phyloP scores from a whole-genome alignment of 2,329 filamentous ascomycete genomes.

The Epichloe typhina region DNA sequence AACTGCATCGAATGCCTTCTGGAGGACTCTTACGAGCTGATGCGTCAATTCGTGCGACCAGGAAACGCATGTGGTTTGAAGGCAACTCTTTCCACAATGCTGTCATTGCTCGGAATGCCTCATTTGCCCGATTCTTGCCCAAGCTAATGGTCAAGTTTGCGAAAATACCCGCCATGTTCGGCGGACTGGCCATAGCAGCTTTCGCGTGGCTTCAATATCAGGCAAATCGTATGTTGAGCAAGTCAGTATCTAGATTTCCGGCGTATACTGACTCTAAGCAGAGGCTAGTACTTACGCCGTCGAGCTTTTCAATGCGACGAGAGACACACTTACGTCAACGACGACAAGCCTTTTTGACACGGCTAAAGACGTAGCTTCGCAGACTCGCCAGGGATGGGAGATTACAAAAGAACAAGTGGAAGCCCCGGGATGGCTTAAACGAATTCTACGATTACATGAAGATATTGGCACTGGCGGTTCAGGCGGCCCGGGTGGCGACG shows the following conservation, averaged over 20 bases:
- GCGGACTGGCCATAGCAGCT: conserved; percentile 73
- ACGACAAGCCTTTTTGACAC: conserved; percentile 55
- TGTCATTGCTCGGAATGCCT: conserved; percentile 49
- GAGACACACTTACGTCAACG: conserved; percentile 54
- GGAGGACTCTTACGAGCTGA: conserved; percentile 58
- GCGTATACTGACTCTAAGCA: conserved; percentile 16
- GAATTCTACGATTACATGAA: conserved; percentile 51
- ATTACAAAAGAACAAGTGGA: conserved; percentile 65
- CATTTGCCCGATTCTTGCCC: conserved; percentile 57
- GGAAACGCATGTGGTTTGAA: conserved; percentile 60
- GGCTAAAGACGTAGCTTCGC: conserved; percentile 61
- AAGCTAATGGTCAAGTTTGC: conserved; percentile 84
- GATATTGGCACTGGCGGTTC: conserved; percentile 39
- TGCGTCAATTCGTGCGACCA: conserved; percentile 45
- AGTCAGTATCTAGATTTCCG: background rate
- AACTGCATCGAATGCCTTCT: conserved; percentile 53
- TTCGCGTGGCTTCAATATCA: conserved; percentile 94
- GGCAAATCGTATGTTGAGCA: conserved; percentile 59
- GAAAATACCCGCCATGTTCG: conserved; percentile 80
- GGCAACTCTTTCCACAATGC: conserved; percentile 78
- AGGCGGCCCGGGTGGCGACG: conserved; percentile 32
- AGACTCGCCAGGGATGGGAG: conserved; percentile 70
- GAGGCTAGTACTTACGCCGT: conserved; percentile 35
- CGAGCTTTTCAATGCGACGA: conserved; percentile 62
- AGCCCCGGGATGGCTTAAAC: conserved; percentile 64